A percentile compares a stretch with the other conserved stretches of the same genome.
Evolutionary conservation across 2,329 filamentous ascomycete species (phyloP).

Genomic region (Graphilbum sp.): DNA sequence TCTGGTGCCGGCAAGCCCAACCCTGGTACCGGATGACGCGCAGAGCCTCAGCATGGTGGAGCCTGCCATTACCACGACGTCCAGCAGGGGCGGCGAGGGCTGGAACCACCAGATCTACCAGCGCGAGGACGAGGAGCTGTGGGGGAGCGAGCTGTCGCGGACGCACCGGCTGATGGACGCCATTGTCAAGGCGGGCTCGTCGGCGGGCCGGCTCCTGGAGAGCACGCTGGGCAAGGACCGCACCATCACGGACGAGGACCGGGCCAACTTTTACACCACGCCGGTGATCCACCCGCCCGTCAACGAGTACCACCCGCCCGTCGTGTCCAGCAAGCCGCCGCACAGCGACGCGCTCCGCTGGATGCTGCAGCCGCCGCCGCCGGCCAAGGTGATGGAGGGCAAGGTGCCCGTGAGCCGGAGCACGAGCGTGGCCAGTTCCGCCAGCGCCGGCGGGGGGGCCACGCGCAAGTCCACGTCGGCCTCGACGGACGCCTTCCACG

Average conservation of each 20-base stretch:
- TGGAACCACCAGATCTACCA: conserved; percentile 73
- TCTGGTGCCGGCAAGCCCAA: conserved; percentile 17
- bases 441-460: too few relatives aligned
- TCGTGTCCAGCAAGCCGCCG: conserved; percentile 59
- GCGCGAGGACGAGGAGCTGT: conserved; percentile 74
- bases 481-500: conserved; percentile 6
- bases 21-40: conserved; percentile 30
- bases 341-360: conserved; percentile 59
- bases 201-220: conserved; percentile 36
- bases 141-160: conserved; percentile 44
- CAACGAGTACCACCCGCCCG: conserved; percentile 73
- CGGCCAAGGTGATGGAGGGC: conserved; percentile 79
- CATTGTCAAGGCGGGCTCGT: conserved; percentile 40
- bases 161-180: conserved; percentile 40
- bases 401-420: conserved; percentile 55
- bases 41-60: conserved; percentile 22
- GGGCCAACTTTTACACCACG: conserved; percentile 40
- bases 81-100: conserved; percentile 28
- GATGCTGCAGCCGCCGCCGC: conserved; percentile 90
- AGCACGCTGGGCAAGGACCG: conserved; percentile 32
- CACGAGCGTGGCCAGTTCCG: conserved; percentile 38
- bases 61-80: conserved; percentile 16
- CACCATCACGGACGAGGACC: conserved; percentile 28
- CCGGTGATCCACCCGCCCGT: conserved; percentile 49
- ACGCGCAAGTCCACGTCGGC: neutral